These are phyloP conservation scores for Lentinus tigrinus DNA, from an alignment of 768 basidiomycete species.

Conservation along the genomic window DNA sequence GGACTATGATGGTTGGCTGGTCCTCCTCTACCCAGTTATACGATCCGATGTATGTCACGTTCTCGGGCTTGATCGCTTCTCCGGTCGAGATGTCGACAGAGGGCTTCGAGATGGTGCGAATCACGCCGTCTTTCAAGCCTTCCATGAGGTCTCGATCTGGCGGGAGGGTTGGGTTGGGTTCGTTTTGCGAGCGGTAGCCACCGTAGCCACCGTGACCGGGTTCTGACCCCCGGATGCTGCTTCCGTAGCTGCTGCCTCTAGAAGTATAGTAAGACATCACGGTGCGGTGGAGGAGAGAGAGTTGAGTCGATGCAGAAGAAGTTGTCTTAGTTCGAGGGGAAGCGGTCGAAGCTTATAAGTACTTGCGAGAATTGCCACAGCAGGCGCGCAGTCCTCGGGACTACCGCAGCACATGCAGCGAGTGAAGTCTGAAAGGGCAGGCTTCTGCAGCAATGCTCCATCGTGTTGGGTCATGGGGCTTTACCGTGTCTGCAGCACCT, in stretches of 20 bases:
- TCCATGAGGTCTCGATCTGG: slow-evolving; percentile 9
- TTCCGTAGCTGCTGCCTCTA: background rate
- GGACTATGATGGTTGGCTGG: slow-evolving; percentile 51
- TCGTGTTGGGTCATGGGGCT: too few relatives aligned
- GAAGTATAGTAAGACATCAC: too few relatives aligned
- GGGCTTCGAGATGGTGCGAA: slow-evolving; percentile 1
- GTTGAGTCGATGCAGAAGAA: too few relatives aligned
- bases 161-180: background rate
- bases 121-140: background rate
- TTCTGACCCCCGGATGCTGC: background rate
- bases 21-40: slow-evolving; percentile 51
- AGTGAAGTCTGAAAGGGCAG: too few relatives aligned
- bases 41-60: slow-evolving; percentile 47
- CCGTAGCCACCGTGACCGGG: background rate
- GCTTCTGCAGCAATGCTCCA: too few relatives aligned
- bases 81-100: background rate
- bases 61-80: slow-evolving; percentile 6
- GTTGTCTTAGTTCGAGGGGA: too few relatives aligned
- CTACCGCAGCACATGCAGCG: too few relatives aligned
- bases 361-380: too few relatives aligned
- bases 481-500: too few relatives aligned
- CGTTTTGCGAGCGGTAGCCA: background rate
- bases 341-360: too few relatives aligned
- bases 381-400: too few relatives aligned
- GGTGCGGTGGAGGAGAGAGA: too few relatives aligned